A percentile compares a stretch with the other conserved stretches of the same genome.
phyloP scores from a whole-genome alignment of 192 early-diverging fungal species.

The Funneliformis geosporum region DNA sequence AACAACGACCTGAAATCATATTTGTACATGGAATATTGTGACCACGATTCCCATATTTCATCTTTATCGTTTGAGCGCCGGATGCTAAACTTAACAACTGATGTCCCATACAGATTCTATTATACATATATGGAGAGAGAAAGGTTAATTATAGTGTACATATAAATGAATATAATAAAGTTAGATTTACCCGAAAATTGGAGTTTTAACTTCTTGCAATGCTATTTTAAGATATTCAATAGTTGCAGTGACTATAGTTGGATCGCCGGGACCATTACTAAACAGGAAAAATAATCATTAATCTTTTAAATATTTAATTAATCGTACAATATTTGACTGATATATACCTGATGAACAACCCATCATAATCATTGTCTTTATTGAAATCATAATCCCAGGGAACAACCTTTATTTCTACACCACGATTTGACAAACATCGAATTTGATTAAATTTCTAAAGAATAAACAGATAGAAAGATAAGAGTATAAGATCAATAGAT shows the following conservation, averaged over 20 bases:
- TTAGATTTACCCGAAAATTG: conserved; percentile 79
- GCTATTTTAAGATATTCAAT: conserved; percentile 74
- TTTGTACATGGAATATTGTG: conserved; percentile 99
- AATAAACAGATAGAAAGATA: too few species aligned
- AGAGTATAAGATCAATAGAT: too few species aligned
- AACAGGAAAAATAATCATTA: conserved; percentile 41
- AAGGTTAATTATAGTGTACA: background rate
- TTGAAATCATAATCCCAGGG: conserved; percentile 97
- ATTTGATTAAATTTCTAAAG: conserved; percentile 93
- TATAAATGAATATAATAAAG: background rate
- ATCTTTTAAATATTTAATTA: too few species aligned
- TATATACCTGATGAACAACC: conserved; percentile 67
- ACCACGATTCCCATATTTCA: conserved; percentile 99
- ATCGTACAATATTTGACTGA: too few species aligned
- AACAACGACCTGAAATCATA: conserved; percentile 92
- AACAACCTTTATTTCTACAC: conserved; percentile 90
- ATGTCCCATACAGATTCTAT: conserved; percentile 95
- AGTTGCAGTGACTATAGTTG: conserved; percentile 76
- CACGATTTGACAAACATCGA: conserved; percentile 94
- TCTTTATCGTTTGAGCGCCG: conserved; percentile 90
- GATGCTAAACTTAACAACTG: conserved; percentile 93
- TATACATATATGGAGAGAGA: background rate
- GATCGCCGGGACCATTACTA: conserved; percentile 98
- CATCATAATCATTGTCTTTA: conserved; percentile 77
- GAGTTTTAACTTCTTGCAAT: conserved; percentile 71